These are phyloP conservation scores for Aspergillus neotritici DNA, from an alignment of 2,329 filamentous ascomycete genomes.

Conservation along the genomic window DNA sequence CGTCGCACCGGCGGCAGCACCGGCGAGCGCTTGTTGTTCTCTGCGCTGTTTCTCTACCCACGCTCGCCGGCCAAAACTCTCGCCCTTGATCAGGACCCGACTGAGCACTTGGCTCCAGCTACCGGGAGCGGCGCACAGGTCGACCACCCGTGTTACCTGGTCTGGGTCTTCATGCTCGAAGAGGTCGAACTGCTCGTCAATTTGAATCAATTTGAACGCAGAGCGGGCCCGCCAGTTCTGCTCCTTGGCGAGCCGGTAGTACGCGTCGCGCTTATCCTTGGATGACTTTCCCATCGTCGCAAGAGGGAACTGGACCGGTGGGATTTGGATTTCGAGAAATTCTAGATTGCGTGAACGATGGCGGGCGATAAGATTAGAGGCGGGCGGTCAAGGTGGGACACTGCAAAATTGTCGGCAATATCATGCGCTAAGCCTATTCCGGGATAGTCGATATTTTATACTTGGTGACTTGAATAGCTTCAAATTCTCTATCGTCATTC, in stretches of 20 bases:
- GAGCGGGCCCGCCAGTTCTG: conserved; percentile 96
- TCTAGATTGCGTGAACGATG: not conserved
- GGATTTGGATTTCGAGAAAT: conserved; percentile 1
- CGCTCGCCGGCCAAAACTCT: conserved; percentile 77
- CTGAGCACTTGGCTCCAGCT: conserved; percentile 98
- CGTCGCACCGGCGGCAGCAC: conserved; percentile 18
- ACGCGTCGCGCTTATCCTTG: conserved; percentile 97
- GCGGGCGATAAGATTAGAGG: no score
- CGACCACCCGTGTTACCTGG: conserved; percentile 84
- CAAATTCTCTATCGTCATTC: no score
- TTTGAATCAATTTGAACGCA: conserved; percentile 93
- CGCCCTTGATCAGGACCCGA: conserved; percentile 84
- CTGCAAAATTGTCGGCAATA: conserved; percentile 1
- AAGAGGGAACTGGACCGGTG: conserved; percentile 1
- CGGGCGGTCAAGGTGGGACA: not conserved
- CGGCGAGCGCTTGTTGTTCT: conserved; percentile 36
- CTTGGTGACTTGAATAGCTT: no score
- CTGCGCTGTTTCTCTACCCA: conserved; percentile 79
- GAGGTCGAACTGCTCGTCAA: conserved; percentile 93
- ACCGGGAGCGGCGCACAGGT: conserved; percentile 90
- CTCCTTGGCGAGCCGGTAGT: conserved; percentile 96
- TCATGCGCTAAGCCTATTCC: not conserved
- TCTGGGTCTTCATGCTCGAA: conserved; percentile 59
- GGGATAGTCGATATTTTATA: no score
- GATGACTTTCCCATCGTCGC: conserved; percentile 83